A percentile compares a stretch with the other conserved stretches of the same genome.
These are phyloP conservation scores for Saksenaea vasiformis DNA, from an alignment of 371 early-diverging fungal species.

Conservation along the genomic window DNA sequence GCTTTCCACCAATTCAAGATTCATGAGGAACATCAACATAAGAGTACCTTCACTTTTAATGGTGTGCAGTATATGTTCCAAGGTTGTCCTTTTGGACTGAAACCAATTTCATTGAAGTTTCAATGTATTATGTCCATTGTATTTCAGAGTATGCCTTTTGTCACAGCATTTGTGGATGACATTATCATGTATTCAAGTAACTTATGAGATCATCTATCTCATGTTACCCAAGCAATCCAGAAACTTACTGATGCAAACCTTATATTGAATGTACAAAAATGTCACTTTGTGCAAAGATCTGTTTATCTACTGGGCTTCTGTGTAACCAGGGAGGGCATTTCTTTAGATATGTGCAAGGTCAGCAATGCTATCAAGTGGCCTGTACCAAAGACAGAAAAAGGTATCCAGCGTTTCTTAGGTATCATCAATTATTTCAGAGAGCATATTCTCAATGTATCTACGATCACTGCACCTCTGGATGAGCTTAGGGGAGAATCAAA, in stretches of 20 bases:
- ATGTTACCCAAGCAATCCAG: conserved; percentile 10
- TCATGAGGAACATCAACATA: conserved; percentile 14
- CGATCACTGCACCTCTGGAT: conserved; percentile 12
- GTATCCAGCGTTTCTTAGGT: conserved; percentile 18
- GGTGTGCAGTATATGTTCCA: conserved; percentile 12
- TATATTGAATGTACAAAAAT: conserved; percentile 19
- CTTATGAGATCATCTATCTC: not conserved
- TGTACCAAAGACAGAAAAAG: conserved; percentile 8
- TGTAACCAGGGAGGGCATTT: conserved; percentile 15
- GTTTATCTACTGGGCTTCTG: conserved; percentile 18
- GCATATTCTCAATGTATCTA: conserved; percentile 17
- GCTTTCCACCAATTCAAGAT: conserved; percentile 28
- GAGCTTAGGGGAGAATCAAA: too few relatives aligned
- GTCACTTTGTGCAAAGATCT: conserved; percentile 11
- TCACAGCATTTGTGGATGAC: conserved; percentile 11
- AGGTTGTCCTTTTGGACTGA: conserved; percentile 8
- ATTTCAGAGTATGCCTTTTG: not conserved
- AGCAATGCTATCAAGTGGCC: conserved; percentile 15
- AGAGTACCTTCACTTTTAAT: conserved; percentile 4
- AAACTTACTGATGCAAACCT: conserved; percentile 11
- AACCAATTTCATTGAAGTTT: conserved; percentile 21
- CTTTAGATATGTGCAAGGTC: conserved; percentile 14
- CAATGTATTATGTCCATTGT: conserved; percentile 19
- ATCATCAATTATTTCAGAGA: conserved; percentile 27
- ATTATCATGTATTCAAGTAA: conserved; percentile 5